These are phyloP conservation scores for Articulospora tetracladia DNA, from an alignment of 495 filamentous ascomycete genomes.

Conservation along the genomic window DNA sequence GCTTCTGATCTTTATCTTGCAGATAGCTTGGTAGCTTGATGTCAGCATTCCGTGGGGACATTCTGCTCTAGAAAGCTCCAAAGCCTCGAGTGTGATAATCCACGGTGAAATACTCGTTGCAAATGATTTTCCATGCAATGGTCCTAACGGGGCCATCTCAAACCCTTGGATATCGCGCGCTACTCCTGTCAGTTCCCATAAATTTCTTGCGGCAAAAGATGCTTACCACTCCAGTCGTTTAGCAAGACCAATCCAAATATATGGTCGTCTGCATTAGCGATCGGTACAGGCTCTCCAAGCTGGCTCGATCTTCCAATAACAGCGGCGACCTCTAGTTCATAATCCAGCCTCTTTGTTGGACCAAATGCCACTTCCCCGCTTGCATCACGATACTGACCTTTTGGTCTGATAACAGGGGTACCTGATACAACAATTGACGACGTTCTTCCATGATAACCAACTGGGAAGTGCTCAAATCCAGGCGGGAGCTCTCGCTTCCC, in stretches of 20 bases:
- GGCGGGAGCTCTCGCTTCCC: slow-evolving; percentile 38
- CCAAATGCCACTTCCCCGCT: slow-evolving; percentile 41
- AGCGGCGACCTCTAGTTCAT: slow-evolving; percentile 83
- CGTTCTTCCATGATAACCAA: slow-evolving; percentile 83
- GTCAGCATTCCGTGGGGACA: slow-evolving; percentile 55
- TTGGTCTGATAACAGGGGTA: slow-evolving; percentile 67
- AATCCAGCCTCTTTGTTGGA: slow-evolving; percentile 57
- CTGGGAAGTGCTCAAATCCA: slow-evolving; percentile 82
- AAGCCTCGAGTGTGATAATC: slow-evolving; percentile 80
- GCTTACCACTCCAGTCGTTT: slow-evolving; percentile 76
- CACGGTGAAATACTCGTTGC: slow-evolving; percentile 82
- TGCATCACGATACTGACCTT: slow-evolving; percentile 52
- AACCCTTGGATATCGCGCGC: slow-evolving; percentile 85
- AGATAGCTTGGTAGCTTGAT: slow-evolving; percentile 58
- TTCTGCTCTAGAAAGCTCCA: slow-evolving; percentile 55
- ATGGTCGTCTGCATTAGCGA: slow-evolving; percentile 67
- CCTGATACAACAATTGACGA: slow-evolving; percentile 76
- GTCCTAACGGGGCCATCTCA: slow-evolving; percentile 80
- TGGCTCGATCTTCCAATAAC: slow-evolving; percentile 67
- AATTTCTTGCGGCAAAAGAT: too few relatives aligned
- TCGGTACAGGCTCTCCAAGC: slow-evolving; percentile 59
- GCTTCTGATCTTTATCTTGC: slow-evolving; percentile 55
- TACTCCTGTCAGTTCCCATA: not conserved
- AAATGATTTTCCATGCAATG: slow-evolving; percentile 90
- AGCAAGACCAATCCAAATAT: slow-evolving; percentile 86